Evolutionary conservation across 805 yeast genomes (phyloP).

Genomic region (Brettanomyces naardenensis): DNA sequence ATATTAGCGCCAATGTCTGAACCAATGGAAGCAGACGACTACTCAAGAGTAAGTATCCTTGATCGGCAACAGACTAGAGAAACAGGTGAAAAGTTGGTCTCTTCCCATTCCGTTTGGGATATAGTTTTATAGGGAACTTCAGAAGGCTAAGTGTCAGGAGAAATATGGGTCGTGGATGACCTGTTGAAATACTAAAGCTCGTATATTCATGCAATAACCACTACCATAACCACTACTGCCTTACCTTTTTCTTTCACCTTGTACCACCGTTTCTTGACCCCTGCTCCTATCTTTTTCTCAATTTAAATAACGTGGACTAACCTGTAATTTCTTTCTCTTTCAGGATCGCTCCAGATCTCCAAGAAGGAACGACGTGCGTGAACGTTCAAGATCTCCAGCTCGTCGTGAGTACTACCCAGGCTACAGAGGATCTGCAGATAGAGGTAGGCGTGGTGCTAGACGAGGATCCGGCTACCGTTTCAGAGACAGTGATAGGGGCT

Average conservation of each 20-base stretch:
- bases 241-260: too few relatives aligned
- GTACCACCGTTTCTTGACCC: too few relatives aligned
- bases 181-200: too few relatives aligned
- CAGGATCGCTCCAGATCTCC: constrained; percentile 2
- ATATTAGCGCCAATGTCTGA: too few relatives aligned
- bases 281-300: not conserved
- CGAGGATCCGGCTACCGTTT: constrained; percentile 20
- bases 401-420: constrained; percentile 18
- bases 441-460: constrained; percentile 18
- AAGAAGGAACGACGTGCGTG: constrained; percentile 4
- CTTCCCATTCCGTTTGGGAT: too few relatives aligned
- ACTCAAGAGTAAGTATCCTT: constrained; percentile 45
- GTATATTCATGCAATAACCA: too few relatives aligned
- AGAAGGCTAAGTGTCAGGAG: too few relatives aligned
- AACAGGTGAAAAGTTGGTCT: not conserved
- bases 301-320: too few relatives aligned
- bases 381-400: constrained; percentile 28
- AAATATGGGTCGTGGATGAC: too few relatives aligned
- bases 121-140: too few relatives aligned
- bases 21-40: constrained; percentile 56
- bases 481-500: constrained; percentile 9
- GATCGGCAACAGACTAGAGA: not conserved
- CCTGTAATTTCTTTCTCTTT: too few relatives aligned
- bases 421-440: constrained; percentile 8
- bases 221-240: too few relatives aligned